Conservation (phyloP, 2,329 filamentous ascomycete genomes). For the Seiridium unicorne region DNA sequence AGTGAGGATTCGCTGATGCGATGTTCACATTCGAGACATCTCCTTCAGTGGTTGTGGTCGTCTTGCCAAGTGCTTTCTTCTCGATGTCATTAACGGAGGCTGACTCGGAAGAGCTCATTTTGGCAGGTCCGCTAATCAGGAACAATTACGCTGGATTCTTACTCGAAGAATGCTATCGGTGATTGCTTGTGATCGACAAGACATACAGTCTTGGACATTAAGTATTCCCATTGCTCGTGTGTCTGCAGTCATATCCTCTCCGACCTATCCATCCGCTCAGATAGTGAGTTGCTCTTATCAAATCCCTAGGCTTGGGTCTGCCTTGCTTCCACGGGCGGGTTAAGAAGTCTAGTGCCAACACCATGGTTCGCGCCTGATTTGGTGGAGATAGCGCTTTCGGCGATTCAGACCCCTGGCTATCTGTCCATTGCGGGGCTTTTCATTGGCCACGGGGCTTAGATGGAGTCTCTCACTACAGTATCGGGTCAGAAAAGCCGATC, state of each 20-base stretch:
- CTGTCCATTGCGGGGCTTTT: background rate
- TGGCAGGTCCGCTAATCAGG: background rate
- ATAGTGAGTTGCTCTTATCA: no score
- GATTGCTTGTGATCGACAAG: no score
- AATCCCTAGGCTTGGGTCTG: no score
- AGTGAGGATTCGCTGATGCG: conserved; percentile 6
- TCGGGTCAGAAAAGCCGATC: no score
- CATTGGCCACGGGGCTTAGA: background rate
- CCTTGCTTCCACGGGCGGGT: no score
- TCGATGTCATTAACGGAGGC: conserved; percentile 3
- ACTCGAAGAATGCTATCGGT: no score
- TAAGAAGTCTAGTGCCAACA: no score
- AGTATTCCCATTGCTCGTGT: no score
- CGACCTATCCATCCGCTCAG: no score
- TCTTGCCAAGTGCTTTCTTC: conserved; percentile 3
- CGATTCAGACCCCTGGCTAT: background rate
- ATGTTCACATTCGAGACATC: background rate
- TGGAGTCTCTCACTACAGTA: background rate
- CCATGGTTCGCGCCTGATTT: background rate
- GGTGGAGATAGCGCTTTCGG: conserved; percentile 1
- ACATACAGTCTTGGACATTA: no score
- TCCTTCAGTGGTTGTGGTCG: background rate
- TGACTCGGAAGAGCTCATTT: background rate
- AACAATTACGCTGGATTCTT: background rate
- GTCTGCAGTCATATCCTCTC: no score